Conservation (phyloP, 208 protist genomes). For the Phytomonas sp. region DNA sequence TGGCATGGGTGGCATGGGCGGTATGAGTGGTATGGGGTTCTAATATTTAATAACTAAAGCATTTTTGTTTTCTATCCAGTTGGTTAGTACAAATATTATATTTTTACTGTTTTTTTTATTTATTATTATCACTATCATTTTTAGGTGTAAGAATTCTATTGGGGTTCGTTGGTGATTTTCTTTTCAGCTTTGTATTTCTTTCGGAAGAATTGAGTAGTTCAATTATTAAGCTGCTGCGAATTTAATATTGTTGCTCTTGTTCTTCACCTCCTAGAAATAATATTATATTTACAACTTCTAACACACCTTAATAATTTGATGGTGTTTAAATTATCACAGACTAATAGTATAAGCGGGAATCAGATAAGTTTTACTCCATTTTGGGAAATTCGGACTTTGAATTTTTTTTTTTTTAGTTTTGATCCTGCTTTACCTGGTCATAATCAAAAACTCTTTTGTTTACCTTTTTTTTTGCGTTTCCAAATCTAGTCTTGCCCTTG, state of each 20-base stretch:
- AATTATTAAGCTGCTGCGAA: neutral
- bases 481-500: neutral
- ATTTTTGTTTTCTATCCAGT: neutral
- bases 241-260: slow-evolving; percentile 1
- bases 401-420: slow-evolving; percentile 7
- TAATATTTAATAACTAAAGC: neutral
- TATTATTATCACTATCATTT: neutral
- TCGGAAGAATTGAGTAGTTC: neutral
- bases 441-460: neutral
- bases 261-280: slow-evolving; percentile 10
- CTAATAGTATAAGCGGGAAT: slow-evolving; percentile 2
- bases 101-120: slow-evolving; percentile 5
- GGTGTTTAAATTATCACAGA: neutral
- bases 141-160: neutral
- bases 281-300: slow-evolving; percentile 8
- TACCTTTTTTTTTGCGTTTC: slow-evolving; percentile 2
- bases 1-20: slow-evolving; percentile 60
- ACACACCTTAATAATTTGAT: slow-evolving; percentile 2
- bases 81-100: slow-evolving; percentile 2
- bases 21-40: slow-evolving; percentile 32
- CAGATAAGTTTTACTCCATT: neutral
- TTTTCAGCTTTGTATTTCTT: slow-evolving; percentile 1
- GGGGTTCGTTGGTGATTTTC: neutral
- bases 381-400: neutral
- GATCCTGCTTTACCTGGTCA: neutral